These are phyloP conservation scores for Xylaria curta DNA, from an alignment of 495 filamentous ascomycete genomes.

Conservation along the genomic window DNA sequence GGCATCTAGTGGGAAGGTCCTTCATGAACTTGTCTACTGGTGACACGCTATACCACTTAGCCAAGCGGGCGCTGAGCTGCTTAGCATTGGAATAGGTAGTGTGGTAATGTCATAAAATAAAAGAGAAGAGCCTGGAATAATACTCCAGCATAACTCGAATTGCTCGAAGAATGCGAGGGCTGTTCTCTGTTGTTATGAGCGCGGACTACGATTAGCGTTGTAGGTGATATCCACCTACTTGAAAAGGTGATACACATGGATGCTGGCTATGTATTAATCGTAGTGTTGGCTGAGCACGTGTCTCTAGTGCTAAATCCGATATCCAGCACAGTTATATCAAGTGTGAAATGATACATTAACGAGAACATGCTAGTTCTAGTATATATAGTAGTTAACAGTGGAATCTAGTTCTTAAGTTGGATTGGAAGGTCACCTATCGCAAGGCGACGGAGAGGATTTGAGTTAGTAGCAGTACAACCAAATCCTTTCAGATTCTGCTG, in stretches of 20 bases:
- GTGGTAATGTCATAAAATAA: not conserved
- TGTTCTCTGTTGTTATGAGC: not conserved
- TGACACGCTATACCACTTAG: slow-evolving; percentile 7
- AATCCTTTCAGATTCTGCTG: not conserved
- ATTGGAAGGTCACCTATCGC: not conserved
- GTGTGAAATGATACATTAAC: not conserved
- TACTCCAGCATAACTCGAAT: not conserved
- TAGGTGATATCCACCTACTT: not conserved
- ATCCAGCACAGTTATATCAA: not conserved
- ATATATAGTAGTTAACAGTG: not conserved
- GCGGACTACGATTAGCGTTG: not conserved
- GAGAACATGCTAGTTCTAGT: not conserved
- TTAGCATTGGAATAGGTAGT: no score
- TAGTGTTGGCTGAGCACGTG: not conserved
- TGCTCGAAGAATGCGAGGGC: not conserved
- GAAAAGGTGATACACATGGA: not conserved
- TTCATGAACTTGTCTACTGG: not conserved
- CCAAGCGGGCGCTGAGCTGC: not conserved
- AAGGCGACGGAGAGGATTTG: not conserved
- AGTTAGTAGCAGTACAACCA: not conserved
- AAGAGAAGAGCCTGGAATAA: not conserved
- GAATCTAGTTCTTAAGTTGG: not conserved
- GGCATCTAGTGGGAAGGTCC: no score
- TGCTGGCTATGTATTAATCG: not conserved
- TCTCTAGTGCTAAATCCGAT: not conserved